Base-by-base conservation (phyloP, 768 basidiomycete genomes). In the Suillus luteus region DNA sequence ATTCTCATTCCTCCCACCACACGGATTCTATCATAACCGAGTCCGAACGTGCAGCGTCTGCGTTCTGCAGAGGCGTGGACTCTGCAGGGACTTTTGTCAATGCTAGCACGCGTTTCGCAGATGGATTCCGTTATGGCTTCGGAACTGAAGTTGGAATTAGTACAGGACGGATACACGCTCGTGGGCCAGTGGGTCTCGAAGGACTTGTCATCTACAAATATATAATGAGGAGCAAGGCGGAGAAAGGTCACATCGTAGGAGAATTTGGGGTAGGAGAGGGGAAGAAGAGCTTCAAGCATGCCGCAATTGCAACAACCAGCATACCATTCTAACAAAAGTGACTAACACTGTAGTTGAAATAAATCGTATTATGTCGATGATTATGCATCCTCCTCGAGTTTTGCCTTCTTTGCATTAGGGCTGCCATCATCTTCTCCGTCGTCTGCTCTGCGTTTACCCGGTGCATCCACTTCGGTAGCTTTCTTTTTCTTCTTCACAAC, bases 121-220 rank as follows among this genome's bases (percentile, higher is more conserved):
- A 99, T 75, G 96, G 97, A 14, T 97, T 96, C 77, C 79, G 96
- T 65, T 99, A 95, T 73, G 97, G 97, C 0, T 95, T 97, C 68
- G 97, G 97, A 2, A 96, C 97, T 5, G 97, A 99, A 77, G 96
- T 99, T 0, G 97, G 97, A 10, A 97, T 99, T 71, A 92, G 91
- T 74, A 99, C 97, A 0, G 96, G 96, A 1, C 88, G 92, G 72
- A 96, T 97, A 62, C 97, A 99, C 72, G 96, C 97, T 17, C 83
- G 96, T 48, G 97, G 97, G 3, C 97, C 97, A 0, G 96, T 99
- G 1, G 96, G 96, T 0, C 81, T 98, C 60, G 93, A 98, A 67
- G 95, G 95, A 1, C 80, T 97, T 67, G 91, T 95, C 46, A 97
- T 89, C 63, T 99, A 99, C 82, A 99, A 99, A 79, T 99, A 98